These are phyloP conservation scores for Dioscorea alata DNA, from an alignment of 106 monocot genomes.

Conservation along the genomic window DNA sequence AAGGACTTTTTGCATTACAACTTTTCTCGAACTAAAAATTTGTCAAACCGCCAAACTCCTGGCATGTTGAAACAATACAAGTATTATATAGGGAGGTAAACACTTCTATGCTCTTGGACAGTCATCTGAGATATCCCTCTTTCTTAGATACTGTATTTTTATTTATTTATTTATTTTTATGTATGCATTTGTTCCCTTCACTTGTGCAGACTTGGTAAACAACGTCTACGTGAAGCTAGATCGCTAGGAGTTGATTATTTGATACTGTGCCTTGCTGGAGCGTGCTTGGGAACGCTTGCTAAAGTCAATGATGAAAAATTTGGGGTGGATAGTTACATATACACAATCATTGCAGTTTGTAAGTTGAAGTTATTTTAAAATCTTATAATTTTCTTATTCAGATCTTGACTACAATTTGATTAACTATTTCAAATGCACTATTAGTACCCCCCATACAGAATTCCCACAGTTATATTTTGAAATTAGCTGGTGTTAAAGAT, in stretches of 20 bases:
- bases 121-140: neutral
- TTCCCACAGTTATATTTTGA: neutral
- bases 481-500: neutral
- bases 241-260: constrained; percentile 72
- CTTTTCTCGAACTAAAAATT: constrained; percentile 43
- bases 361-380: constrained; percentile 25
- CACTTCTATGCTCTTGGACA: neutral
- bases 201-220: constrained; percentile 53
- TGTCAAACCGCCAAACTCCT: constrained; percentile 58
- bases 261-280: constrained; percentile 70
- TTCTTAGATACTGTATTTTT: neutral
- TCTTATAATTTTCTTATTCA: too few relatives aligned
- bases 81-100: constrained; percentile 78
- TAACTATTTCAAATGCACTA: too few relatives aligned
- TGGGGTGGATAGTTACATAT: constrained; percentile 65
- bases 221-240: constrained; percentile 74
- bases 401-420: too few relatives aligned
- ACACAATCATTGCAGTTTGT: constrained; percentile 89
- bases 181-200: neutral
- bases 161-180: neutral
- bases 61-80: constrained; percentile 51
- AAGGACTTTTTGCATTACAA: constrained; percentile 30
- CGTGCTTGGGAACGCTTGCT: constrained; percentile 71
- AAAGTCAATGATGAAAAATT: constrained; percentile 78
- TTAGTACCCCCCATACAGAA: neutral